Percentiles rank a stretch among this genome's conserved stretches.
phyloP scores from a whole-genome alignment of 2,329 filamentous ascomycete genomes.

The Cordyceps pruinosa region DNA sequence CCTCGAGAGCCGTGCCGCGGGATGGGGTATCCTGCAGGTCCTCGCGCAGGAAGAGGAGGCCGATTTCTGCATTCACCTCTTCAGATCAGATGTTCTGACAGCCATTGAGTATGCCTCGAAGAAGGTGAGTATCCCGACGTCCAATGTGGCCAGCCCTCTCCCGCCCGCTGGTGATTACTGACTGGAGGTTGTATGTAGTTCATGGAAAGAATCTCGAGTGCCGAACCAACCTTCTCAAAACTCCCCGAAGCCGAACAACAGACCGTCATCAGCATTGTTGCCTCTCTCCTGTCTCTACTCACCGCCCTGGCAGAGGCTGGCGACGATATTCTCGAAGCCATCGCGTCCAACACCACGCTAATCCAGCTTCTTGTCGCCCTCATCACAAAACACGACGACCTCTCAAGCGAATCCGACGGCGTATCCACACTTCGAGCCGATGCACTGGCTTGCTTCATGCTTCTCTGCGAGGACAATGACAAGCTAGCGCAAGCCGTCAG shows the following conservation, averaged over 20 bases:
- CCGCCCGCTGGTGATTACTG: not conserved
- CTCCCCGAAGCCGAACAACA: conserved; percentile 46
- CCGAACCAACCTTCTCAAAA: conserved; percentile 38
- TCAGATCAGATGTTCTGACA: conserved; percentile 53
- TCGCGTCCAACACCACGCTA: conserved; percentile 43
- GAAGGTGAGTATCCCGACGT: conserved; percentile 34
- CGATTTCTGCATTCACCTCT: conserved; percentile 61
- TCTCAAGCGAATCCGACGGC: conserved; percentile 36
- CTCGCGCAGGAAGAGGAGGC: conserved; percentile 57
- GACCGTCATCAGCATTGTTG: conserved; percentile 47
- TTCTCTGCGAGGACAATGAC: conserved; percentile 54
- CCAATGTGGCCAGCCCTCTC: not conserved
- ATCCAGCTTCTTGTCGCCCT: conserved; percentile 49
- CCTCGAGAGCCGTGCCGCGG: conserved; percentile 56
- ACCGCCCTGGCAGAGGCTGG: conserved; percentile 50
- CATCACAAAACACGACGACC: conserved; percentile 32
- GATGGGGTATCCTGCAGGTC: conserved; percentile 59
- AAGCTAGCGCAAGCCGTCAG: conserved; percentile 45
- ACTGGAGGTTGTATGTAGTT: conserved; percentile 29
- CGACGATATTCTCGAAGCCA: conserved; percentile 51
- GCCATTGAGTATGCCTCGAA: conserved; percentile 51
- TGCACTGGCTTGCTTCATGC: conserved; percentile 48
- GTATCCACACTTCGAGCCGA: conserved; percentile 37
- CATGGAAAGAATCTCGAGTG: conserved; percentile 34
- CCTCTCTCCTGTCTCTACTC: conserved; percentile 47